Base-by-base conservation (phyloP, 495 filamentous ascomycete species). In the Platismatia glauca region DNA sequence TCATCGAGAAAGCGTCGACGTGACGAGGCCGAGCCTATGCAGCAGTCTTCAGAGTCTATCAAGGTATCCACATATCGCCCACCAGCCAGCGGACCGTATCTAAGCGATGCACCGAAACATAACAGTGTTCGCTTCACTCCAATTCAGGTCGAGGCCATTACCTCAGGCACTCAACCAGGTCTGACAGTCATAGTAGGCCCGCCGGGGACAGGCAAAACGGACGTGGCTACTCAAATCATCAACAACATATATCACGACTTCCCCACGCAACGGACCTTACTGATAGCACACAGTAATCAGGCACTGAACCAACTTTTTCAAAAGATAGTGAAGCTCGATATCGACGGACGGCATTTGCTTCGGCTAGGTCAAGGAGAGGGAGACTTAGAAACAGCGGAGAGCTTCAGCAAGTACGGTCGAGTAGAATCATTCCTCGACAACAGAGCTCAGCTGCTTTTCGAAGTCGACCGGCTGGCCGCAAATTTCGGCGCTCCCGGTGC, bases 161-260 rank as follows among this genome's bases (percentile, higher is more conserved):
- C 85, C 46, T 97, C 94, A 39, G 94, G 94, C 24, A 94, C 87
- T 31, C 95, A 99, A 67, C 95, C 94, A 20, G 94, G 94, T 16
- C 81, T 99, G 53, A 96, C 92, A 15, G 83, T 99, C 65, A 89
- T 99, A 63, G 91, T 97, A 61, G 94, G 94, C 0, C 94, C 94
- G 46, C 94, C 94, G 12, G 94, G 94, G 18, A 99, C 94, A 4
- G 94, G 94, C 62, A 99, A 99, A 77, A 99, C 94, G 34, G 94
- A 99, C 74, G 95, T 99, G 60, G 91, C 90, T 33, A 97, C 93
- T 5, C 94, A 99, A 72, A 95, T 97, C 66, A 97, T 99, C 75
- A 96, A 90, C 80, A 97, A 97, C 71, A 88, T 99, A 59, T 99
- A 97, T 72, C 95, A 97, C 77, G 94, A 96, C 75, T 97, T 96